These are phyloP conservation scores for Centaurea solstitialis DNA, from an alignment of 129 eudicot species.

Conservation along the genomic window DNA sequence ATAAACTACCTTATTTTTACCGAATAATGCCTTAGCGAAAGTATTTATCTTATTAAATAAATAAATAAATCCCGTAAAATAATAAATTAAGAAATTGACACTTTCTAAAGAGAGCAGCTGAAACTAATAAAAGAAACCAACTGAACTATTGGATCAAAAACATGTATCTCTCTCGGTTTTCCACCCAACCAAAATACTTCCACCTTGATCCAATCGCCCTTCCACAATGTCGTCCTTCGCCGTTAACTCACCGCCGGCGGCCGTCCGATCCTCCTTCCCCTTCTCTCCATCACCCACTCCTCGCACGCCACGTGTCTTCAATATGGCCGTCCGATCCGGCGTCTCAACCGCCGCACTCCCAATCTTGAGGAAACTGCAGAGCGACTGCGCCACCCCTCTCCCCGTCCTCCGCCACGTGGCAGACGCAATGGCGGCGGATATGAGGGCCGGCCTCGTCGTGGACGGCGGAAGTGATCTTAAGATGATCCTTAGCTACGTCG, in stretches of 20 bases:
- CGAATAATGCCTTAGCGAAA: neutral
- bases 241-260: conserved; percentile 37
- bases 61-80: neutral
- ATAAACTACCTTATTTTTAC: too few relatives aligned
- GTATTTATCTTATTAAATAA: neutral
- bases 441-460: conserved; percentile 74
- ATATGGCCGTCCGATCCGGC: conserved; percentile 50
- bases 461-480: conserved; percentile 79
- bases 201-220: conserved; percentile 34
- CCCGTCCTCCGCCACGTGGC: conserved; percentile 78
- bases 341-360: conserved; percentile 43
- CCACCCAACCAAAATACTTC: conserved; percentile 21
- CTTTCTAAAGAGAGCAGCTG: conserved; percentile 18
- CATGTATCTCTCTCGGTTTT: conserved; percentile 29
- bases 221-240: conserved; percentile 54
- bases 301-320: conserved; percentile 27
- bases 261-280: conserved; percentile 43
- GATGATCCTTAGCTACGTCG: conserved; percentile 86
- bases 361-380: conserved; percentile 49
- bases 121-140: conserved; percentile 28
- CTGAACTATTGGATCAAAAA: conserved; percentile 20
- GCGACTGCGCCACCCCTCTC: conserved; percentile 73
- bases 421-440: conserved; percentile 76
- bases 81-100: neutral
- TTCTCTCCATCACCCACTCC: conserved; percentile 22